Evolutionary conservation across 352 stramenopile genomes (phyloP).

Genomic region (Phytophthora vignae): DNA sequence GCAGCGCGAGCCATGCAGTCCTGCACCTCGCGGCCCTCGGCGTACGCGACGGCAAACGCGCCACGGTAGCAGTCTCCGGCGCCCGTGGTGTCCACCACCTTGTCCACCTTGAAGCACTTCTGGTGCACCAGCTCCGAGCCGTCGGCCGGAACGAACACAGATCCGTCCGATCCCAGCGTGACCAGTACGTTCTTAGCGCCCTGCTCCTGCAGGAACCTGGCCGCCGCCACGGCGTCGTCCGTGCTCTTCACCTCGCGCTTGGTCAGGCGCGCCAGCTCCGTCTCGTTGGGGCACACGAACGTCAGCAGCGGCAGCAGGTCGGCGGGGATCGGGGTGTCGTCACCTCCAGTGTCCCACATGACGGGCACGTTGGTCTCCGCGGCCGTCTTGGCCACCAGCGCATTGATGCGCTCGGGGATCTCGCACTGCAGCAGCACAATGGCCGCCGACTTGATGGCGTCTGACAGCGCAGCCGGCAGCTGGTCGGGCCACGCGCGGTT

Average conservation of each 20-base stretch:
- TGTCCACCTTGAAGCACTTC: constrained; percentile 58
- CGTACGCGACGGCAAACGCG: constrained; percentile 69
- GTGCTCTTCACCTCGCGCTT: constrained; percentile 44
- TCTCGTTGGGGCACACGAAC: constrained; percentile 84
- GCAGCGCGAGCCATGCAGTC: constrained; percentile 65
- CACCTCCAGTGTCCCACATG: constrained; percentile 83
- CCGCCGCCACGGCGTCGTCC: constrained; percentile 62
- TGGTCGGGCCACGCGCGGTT: constrained; percentile 68
- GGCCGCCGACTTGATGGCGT: constrained; percentile 58
- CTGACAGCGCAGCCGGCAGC: constrained; percentile 43
- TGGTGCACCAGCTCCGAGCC: constrained; percentile 47
- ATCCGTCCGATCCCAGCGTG: constrained; percentile 72
- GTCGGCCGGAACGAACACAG: constrained; percentile 67
- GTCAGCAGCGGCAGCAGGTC: constrained; percentile 65
- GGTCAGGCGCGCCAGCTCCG: constrained; percentile 65
- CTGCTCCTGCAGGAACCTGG: constrained; percentile 57
- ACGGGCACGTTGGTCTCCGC: constrained; percentile 58
- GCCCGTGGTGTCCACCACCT: constrained; percentile 82
- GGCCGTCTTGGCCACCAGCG: constrained; percentile 56
- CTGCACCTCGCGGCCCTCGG: constrained; percentile 52
- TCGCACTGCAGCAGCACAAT: constrained; percentile 83
- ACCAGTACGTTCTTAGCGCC: constrained; percentile 69
- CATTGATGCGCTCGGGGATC: constrained; percentile 68
- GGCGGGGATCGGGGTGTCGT: constrained; percentile 64
- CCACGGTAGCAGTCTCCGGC: constrained; percentile 83